Percentiles rank a stretch among this genome's conserved stretches.
Evolutionary conservation across 116 monocot genomes (phyloP).

Genomic region (Posidonia oceanica): DNA sequence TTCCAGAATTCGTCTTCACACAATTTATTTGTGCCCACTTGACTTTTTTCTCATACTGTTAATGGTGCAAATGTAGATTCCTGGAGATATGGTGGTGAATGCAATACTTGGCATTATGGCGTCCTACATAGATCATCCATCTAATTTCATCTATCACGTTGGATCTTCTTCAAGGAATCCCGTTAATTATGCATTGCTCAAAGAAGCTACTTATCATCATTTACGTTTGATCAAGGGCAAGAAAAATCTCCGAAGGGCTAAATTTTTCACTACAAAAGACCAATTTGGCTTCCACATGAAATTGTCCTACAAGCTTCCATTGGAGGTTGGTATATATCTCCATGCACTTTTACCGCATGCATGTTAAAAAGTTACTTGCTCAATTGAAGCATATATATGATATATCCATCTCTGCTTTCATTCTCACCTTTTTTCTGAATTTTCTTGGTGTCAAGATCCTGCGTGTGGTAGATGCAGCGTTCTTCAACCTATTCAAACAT

Average conservation of each 20-base stretch:
- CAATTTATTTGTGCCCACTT: too few species aligned
- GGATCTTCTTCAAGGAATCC: conserved; percentile 30
- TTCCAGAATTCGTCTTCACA: too few species aligned
- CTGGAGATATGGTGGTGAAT: conserved; percentile 43
- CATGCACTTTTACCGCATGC: not conserved
- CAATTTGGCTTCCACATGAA: conserved; percentile 7
- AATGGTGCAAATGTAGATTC: conserved; percentile 10
- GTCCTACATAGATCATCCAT: conserved; percentile 6
- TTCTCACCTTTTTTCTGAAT: too few species aligned
- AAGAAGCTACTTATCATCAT: not conserved
- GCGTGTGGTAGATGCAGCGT: conserved; percentile 9
- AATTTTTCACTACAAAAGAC: conserved; percentile 4
- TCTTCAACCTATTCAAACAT: conserved; percentile 10
- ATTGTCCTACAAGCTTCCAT: conserved; percentile 1
- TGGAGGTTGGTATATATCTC: not conserved
- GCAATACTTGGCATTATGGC: conserved; percentile 25
- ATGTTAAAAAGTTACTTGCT: too few species aligned
- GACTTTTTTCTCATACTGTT: too few species aligned
- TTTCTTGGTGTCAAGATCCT: conserved; percentile 9
- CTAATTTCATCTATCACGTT: conserved; percentile 31
- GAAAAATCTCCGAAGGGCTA: conserved; percentile 2
- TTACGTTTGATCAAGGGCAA: not conserved
- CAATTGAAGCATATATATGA: not conserved
- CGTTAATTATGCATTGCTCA: conserved; percentile 9
- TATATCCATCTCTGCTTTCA: not conserved